Evolutionary conservation across 257 asterid species (phyloP), one percentile per base, ranked within the genome.

Genomic region (Nicotiana obtusifolia): DNA sequence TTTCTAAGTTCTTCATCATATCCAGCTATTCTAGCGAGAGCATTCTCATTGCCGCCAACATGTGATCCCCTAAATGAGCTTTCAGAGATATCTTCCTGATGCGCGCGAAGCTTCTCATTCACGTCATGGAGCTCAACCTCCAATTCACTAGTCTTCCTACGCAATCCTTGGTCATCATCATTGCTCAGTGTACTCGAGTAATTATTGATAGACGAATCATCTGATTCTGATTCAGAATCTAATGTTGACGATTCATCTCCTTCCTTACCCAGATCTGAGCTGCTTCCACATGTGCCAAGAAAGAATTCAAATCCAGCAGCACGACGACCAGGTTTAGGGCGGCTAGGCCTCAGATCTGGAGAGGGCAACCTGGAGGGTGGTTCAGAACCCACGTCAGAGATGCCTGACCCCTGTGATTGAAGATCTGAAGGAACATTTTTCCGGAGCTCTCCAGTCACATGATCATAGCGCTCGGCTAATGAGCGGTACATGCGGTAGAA

Each of bases 291-390:
- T 26, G 88, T 64, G 28, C 95, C 91, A 0, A 93, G 97, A 62
- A 94, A 96, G 84, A 87, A 78, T 13, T 93, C 97, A 52, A 96
- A 96, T 2, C 98, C 99, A 6, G 99, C 95, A 10, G 98, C 93
- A 30, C 98, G 95, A 53, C 90, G 93, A 5, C 93, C 98, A 0
- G 97, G 89, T 78, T 83, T 93, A 5, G 87, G 86, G n/a, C 88
- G 93, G 79, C 59, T 76, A 0, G 87, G 87, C 82, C 82, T 83
- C 19, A 54, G 88, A 11, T 89, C 93, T 2, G 95, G 92, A 64
- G 94, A 89, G 5, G 90, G 90, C 80, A 35, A 6, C 22, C 87
- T 22, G 59, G 88, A 86, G 65, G 93, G 91, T 3, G 91, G 90
- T 81, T 96, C 99, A 9, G 97, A 91, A 57, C 96, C 90, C 5